A percentile compares a stretch with the other conserved stretches of the same genome.
phyloP scores from a whole-genome alignment of 495 filamentous ascomycete species.

The Neurospora tetrasperma region DNA sequence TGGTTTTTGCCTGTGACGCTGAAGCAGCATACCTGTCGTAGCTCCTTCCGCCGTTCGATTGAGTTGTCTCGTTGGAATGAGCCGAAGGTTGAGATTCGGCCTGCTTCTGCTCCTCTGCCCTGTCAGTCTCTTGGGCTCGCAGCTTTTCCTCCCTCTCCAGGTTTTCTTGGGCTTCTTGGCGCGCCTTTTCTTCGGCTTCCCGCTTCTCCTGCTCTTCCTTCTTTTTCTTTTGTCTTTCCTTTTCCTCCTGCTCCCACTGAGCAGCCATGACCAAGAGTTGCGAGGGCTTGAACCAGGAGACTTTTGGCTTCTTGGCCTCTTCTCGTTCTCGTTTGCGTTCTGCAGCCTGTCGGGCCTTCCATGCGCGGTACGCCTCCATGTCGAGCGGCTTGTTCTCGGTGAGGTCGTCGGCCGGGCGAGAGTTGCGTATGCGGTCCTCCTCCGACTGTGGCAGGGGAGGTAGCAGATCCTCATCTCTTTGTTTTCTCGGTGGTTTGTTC shows the following conservation, averaged over 20 bases:
- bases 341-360: neutral
- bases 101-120: neutral
- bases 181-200: constrained; percentile 1
- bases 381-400: neutral
- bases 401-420: neutral
- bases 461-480: neutral
- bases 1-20: constrained; percentile 5
- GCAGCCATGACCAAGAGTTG: neutral
- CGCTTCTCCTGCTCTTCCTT: neutral
- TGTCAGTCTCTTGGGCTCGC: neutral
- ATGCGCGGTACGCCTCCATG: neutral
- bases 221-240: neutral
- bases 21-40: constrained; percentile 27
- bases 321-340: neutral
- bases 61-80: constrained; percentile 30
- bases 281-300: neutral
- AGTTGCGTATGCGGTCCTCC: neutral
- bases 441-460: neutral
- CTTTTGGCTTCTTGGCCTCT: neutral
- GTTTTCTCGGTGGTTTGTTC: neutral
- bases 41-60: constrained; percentile 34
- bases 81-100: neutral
- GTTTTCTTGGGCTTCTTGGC: neutral
- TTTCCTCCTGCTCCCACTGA: neutral
- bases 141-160: constrained; percentile 12